Evolutionary conservation across 2,329 filamentous ascomycete species (phyloP), one percentile per base, ranked within the genome.

Genomic region (Hysterium pulicare): DNA sequence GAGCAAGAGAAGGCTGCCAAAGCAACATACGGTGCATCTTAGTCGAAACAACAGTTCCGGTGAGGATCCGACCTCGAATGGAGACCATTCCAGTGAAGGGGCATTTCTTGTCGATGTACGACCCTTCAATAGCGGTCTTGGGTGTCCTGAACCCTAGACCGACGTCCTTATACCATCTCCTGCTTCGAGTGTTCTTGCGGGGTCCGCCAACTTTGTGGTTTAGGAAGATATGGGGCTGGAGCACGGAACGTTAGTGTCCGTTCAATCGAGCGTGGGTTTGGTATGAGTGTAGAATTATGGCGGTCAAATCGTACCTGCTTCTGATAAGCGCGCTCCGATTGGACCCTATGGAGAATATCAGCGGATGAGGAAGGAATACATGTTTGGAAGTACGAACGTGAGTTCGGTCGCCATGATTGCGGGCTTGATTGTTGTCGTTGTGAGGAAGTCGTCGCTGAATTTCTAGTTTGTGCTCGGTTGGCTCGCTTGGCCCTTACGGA

Each of bases 91-190:
- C 94, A 66, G 90, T 95, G 86, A 98, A 98, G 63, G 93, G 93
- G 87, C 93, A 98, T 84, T 98, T 98, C 89, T 98, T 98, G 86
- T 98, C 93, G 71, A 98, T 98, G 82, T 97, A 98, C 78, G 74
- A 87, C 73, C 93, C 93, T 78, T 97, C 90, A 83, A 98, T 98
- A 75, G 93, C 93, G 66, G 79, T 90, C 85, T 91, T 94, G 75
- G 93, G 93, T 72, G 93, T 98, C 75, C 88, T 86, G 87, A 98
- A 98, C 68, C 93, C 93, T 76, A 98, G 83, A 79, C 93, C 93
- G 68, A 98, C 90, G 72, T 98, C 93, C 87, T 98, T 98, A 79
- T 95, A 96, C 90, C 85, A 91, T 90, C 90, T 85, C 77, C 88
- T 86, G 57, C 45, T 61, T 45, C 63, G 59, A 54, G 62, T 65